phyloP scores from a whole-genome alignment of 2,329 filamentous ascomycete genomes.

The Curvularia verruculosa region DNA sequence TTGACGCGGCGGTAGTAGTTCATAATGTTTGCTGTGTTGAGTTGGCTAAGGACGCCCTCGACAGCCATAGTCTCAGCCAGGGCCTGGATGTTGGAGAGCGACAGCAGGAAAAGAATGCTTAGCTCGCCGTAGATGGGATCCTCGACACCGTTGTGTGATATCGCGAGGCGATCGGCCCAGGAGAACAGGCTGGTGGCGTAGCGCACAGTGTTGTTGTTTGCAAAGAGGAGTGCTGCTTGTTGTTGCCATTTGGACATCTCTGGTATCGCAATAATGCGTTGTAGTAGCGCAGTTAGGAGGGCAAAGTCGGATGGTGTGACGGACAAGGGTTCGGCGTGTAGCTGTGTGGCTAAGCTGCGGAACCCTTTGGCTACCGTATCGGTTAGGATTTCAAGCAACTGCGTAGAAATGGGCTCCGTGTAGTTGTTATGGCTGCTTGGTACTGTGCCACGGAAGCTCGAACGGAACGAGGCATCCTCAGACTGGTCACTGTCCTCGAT shows the following conservation, averaged over 20 bases:
- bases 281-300: conserved; percentile 84
- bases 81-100: conserved; percentile 78
- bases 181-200: conserved; percentile 88
- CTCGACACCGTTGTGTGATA: conserved; percentile 59
- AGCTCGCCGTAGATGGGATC: conserved; percentile 94
- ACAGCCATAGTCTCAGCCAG: conserved; percentile 90
- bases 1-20: conserved; percentile 73
- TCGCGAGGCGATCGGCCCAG: conserved; percentile 84
- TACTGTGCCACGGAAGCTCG: conserved; percentile 46
- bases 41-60: conserved; percentile 79
- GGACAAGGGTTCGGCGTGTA: conserved; percentile 74
- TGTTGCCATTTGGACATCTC: conserved; percentile 69
- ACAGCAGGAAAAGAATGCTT: conserved; percentile 85
- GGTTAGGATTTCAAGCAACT: conserved; percentile 78
- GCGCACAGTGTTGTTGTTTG: conserved; percentile 72
- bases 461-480: conserved; percentile 32
- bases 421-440: conserved; percentile 52
- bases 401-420: conserved; percentile 35
- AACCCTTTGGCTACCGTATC: conserved; percentile 82
- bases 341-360: conserved; percentile 75
- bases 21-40: conserved; percentile 79
- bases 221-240: conserved; percentile 56
- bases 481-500: conserved; percentile 42
- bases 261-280: conserved; percentile 80
- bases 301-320: conserved; percentile 80